Evolutionary conservation across 192 early-diverging fungal genomes (phyloP).

Genomic region (Entomortierella parvispora): DNA sequence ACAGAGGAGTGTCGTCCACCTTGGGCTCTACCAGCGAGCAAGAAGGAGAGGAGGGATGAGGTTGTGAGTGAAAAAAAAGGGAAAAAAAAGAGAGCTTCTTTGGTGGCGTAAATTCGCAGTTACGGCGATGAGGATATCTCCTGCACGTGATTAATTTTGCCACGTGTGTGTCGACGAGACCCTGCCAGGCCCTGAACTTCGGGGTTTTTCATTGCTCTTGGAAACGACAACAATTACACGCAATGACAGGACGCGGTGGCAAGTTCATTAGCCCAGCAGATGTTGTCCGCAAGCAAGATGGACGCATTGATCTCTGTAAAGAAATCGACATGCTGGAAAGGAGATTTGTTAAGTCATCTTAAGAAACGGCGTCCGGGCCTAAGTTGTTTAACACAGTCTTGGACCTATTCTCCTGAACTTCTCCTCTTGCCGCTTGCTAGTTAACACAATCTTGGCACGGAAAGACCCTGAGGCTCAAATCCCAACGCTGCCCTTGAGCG

Average conservation of each 20-base stretch:
- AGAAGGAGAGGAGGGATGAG: no score
- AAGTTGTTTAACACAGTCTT: background rate
- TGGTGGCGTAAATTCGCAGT: no score
- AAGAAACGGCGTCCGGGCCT: background rate
- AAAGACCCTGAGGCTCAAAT: slow-evolving; percentile 28
- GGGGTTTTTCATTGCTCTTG: no score
- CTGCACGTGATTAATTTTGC: no score
- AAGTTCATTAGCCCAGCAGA: slow-evolving; percentile 14
- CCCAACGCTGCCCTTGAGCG: no score
- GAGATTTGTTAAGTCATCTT: background rate
- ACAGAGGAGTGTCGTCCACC: no score
- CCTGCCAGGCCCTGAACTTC: no score
- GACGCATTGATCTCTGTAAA: slow-evolving; percentile 32
- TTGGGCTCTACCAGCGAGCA: no score
- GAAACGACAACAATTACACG: background rate
- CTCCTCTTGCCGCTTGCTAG: background rate
- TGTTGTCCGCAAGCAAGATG: slow-evolving; percentile 19
- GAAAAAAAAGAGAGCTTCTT: background rate
- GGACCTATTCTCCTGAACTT: background rate
- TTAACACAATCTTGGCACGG: slow-evolving; percentile 21
- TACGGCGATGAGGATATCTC: no score
- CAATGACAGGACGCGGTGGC: background rate
- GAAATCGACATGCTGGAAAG: no score
- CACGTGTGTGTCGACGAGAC: no score
- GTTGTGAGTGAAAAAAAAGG: background rate